phyloP scores from a whole-genome alignment of 345 rosid genomes.

The Camelina hispida region DNA sequence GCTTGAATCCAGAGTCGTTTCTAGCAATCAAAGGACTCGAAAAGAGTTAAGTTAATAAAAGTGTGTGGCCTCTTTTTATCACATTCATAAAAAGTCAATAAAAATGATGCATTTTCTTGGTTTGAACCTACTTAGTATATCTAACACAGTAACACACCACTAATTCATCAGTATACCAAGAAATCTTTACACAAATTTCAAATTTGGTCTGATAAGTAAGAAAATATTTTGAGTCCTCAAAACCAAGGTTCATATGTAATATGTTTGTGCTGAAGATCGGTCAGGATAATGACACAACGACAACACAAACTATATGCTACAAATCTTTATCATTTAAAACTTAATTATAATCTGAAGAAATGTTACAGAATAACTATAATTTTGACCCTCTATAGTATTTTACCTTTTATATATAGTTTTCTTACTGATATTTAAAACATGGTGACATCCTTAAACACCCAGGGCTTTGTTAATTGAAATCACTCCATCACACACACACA shows the following conservation, averaged over 20 bases:
- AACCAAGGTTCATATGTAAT: neutral
- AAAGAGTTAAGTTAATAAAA: neutral
- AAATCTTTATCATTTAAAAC: neutral
- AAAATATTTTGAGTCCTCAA: neutral
- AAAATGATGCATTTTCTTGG: neutral
- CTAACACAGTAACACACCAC: neutral
- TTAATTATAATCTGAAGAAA: neutral
- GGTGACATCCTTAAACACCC: neutral
- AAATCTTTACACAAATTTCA: neutral
- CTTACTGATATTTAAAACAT: neutral
- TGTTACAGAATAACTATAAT: too few relatives aligned
- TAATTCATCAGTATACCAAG: neutral
- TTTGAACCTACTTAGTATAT: neutral
- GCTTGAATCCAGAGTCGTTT: neutral
- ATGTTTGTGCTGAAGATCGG: neutral
- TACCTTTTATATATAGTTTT: neutral
- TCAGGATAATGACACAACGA: neutral
- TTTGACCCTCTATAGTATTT: neutral
- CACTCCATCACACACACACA: too few relatives aligned
- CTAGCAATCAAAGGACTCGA: neutral
- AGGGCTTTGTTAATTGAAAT: neutral
- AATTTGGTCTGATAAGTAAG: neutral
- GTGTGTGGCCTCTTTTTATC: neutral
- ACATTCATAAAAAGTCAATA: neutral
- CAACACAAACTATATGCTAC: neutral